These are phyloP conservation scores for Aspergillus spinulosporus DNA, from an alignment of 2,329 filamentous ascomycete species.

Conservation along the genomic window DNA sequence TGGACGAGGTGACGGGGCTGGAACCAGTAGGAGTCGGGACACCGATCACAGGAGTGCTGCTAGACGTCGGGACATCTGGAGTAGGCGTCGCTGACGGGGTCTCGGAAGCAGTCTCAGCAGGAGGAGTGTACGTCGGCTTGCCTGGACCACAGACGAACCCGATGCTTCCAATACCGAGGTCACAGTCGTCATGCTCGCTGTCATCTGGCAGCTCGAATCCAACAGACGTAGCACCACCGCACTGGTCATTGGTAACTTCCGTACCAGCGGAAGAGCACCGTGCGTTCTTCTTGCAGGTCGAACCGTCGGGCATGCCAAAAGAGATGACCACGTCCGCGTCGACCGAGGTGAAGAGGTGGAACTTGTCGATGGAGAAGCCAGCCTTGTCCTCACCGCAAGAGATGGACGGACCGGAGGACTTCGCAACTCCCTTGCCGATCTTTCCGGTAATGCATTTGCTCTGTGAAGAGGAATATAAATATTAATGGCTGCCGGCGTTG, in stretches of 20 bases:
- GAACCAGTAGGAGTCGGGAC: conserved; percentile 16
- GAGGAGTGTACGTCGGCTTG: conserved; percentile 16
- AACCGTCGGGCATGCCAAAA: conserved; percentile 82
- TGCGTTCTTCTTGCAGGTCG: conserved; percentile 74
- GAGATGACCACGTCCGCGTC: conserved; percentile 80
- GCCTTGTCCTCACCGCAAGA: conserved; percentile 54
- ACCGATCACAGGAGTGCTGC: conserved; percentile 20
- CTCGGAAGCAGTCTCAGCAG: not conserved
- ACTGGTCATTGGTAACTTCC: conserved; percentile 79
- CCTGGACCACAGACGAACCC: conserved; percentile 32
- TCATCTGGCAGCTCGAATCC: conserved; percentile 64
- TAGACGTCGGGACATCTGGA: conserved; percentile 4
- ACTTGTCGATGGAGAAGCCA: conserved; percentile 71
- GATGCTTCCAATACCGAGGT: conserved; percentile 56
- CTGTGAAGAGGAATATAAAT: no score
- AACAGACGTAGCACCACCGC: conserved; percentile 84
- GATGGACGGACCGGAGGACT: conserved; percentile 59
- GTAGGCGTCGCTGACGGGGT: conserved; percentile 6
- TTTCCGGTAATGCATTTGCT: conserved; percentile 64
- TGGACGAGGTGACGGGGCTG: conserved; percentile 25
- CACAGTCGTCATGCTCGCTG: conserved; percentile 61
- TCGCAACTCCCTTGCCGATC: conserved; percentile 42
- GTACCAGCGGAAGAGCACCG: conserved; percentile 68
- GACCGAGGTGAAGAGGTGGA: conserved; percentile 72
- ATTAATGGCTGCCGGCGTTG: not conserved